Conservation (phyloP, 2,329 filamentous ascomycete genomes). For the Colletotrichum cereale region DNA sequence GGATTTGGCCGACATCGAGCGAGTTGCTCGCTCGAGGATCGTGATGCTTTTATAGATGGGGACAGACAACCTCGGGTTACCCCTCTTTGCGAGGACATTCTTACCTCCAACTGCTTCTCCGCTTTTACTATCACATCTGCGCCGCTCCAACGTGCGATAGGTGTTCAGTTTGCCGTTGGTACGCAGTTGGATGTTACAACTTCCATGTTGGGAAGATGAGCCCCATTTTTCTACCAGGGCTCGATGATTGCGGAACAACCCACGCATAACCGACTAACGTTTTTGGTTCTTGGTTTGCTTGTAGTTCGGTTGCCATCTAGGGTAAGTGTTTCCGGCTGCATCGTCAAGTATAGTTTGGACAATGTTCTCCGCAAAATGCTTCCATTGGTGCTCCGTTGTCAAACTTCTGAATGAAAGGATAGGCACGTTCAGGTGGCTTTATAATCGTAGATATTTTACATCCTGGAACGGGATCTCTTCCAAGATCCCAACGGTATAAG, state of each 20-base stretch:
- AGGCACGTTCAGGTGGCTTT: no score
- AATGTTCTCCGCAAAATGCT: no score
- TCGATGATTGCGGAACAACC: neutral
- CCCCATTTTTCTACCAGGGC: neutral
- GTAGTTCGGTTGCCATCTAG: neutral
- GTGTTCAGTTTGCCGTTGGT: neutral
- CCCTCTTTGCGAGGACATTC: neutral
- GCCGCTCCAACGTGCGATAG: neutral
- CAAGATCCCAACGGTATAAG: no score
- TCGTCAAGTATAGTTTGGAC: neutral
- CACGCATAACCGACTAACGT: neutral
- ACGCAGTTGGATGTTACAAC: neutral
- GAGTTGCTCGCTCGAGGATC: neutral
- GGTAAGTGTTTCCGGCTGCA: neutral
- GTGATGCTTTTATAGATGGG: neutral
- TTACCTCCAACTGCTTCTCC: neutral
- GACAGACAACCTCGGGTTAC: neutral
- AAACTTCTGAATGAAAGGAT: no score
- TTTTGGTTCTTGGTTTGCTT: neutral
- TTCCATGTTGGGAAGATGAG: neutral
- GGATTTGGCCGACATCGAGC: neutral
- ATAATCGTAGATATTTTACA: no score
- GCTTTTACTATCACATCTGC: neutral
- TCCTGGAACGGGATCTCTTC: no score
- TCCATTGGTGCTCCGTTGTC: no score